These are phyloP conservation scores for Acaromyces ingoldii DNA, from an alignment of 1,284 basidiomycete genomes.

Conservation along the genomic window DNA sequence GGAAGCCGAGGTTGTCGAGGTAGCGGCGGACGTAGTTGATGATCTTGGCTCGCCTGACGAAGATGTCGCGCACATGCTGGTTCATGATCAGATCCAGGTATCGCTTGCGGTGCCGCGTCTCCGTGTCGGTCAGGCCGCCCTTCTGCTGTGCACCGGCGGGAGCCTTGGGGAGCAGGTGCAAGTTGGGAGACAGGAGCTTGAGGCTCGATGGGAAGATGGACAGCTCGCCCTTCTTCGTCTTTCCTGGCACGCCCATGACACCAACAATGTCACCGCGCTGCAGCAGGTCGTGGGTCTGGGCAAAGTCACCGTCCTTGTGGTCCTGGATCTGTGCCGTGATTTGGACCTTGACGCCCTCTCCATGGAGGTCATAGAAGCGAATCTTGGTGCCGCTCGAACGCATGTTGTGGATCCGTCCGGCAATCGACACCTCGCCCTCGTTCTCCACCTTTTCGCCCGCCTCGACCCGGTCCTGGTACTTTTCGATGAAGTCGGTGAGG, in stretches of 20 bases:
- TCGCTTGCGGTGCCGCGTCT: slow-evolving; percentile 95
- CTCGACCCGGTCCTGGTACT: slow-evolving; percentile 62
- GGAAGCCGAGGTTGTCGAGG: slow-evolving; percentile 84
- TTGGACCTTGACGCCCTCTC: slow-evolving; percentile 88
- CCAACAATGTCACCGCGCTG: slow-evolving; percentile 94
- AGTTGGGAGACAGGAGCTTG: slow-evolving; percentile 85
- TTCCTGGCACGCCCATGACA: slow-evolving; percentile 78
- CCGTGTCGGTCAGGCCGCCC: slow-evolving; percentile 69
- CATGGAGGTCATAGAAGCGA: slow-evolving; percentile 89
- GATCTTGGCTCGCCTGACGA: slow-evolving; percentile 68
- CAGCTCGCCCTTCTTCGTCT: slow-evolving; percentile 93
- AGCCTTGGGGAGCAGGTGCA: slow-evolving; percentile 74
- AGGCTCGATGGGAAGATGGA: slow-evolving; percentile 79
- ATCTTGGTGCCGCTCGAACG: slow-evolving; percentile 78
- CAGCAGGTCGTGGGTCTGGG: slow-evolving; percentile 75
- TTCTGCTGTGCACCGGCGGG: slow-evolving; percentile 54
- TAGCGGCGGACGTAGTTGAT: slow-evolving; percentile 63
- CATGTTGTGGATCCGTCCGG: slow-evolving; percentile 87
- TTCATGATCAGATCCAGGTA: slow-evolving; percentile 98
- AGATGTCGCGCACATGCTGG: slow-evolving; percentile 81
- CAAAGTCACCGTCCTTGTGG: slow-evolving; percentile 59
- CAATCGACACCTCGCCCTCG: slow-evolving; percentile 60
- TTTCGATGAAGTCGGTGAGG: slow-evolving; percentile 70
- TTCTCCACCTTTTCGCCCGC: slow-evolving; percentile 41
- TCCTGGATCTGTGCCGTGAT: slow-evolving; percentile 88